These are phyloP conservation scores for Podaxis sp. DNA, from an alignment of 768 basidiomycete species.

Conservation along the genomic window DNA sequence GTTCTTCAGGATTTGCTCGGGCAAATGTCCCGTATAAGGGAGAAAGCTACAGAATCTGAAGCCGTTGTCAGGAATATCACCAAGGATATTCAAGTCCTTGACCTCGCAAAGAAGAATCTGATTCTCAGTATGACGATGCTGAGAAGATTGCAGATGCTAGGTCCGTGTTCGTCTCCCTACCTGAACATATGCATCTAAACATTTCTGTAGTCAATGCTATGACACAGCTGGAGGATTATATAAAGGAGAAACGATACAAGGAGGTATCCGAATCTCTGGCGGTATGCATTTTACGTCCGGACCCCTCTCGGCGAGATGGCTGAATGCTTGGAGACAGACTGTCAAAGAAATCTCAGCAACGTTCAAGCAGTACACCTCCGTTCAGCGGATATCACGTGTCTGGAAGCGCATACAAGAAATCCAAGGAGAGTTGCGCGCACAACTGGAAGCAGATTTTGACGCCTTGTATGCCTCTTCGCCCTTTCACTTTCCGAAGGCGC, in stretches of 20 bases:
- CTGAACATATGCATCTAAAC: background rate
- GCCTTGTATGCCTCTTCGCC: slow-evolving; percentile 61
- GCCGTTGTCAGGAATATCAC: slow-evolving; percentile 95
- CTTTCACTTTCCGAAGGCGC: background rate
- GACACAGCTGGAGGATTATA: slow-evolving; percentile 75
- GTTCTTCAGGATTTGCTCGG: slow-evolving; percentile 77
- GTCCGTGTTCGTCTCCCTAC: slow-evolving; percentile 42
- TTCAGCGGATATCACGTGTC: slow-evolving; percentile 75
- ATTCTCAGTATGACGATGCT: slow-evolving; percentile 86
- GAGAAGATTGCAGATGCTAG: slow-evolving; percentile 91
- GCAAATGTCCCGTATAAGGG: slow-evolving; percentile 94
- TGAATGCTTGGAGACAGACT: slow-evolving; percentile 46
- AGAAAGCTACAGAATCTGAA: slow-evolving; percentile 96
- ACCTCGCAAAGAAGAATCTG: slow-evolving; percentile 92
- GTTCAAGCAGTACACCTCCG: slow-evolving; percentile 77
- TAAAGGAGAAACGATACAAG: slow-evolving; percentile 75
- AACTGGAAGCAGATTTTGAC: slow-evolving; percentile 90
- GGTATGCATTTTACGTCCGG: slow-evolving; percentile 34
- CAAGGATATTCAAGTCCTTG: slow-evolving; percentile 92
- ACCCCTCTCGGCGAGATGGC: background rate
- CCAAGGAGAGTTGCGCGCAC: slow-evolving; percentile 77
- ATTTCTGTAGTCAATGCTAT: slow-evolving; percentile 69
- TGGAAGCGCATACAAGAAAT: slow-evolving; percentile 80
- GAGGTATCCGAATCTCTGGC: slow-evolving; percentile 84
- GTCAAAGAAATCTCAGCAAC: slow-evolving; percentile 81